Evolutionary conservation across 257 asterid genomes (phyloP).

Genomic region (Echium plantagineum): DNA sequence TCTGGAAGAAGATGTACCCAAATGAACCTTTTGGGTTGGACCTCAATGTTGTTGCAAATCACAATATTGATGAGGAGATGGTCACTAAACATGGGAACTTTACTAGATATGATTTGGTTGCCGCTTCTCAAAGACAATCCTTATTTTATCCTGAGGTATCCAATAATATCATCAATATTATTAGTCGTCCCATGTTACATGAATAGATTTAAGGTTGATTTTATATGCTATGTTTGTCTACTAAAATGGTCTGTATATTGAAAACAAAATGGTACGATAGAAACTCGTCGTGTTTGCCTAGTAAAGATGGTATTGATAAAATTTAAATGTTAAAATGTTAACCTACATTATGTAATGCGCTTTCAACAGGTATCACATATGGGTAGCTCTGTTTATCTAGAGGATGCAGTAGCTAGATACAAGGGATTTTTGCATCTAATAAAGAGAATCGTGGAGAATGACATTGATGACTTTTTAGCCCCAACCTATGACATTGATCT

Average conservation of each 20-base stretch:
- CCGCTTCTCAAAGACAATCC: too few relatives aligned
- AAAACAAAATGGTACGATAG: not conserved
- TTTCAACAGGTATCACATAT: conserved; percentile 67
- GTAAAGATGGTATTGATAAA: too few relatives aligned
- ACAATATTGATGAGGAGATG: conserved; percentile 9
- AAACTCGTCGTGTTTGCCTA: too few relatives aligned
- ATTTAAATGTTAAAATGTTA: too few relatives aligned
- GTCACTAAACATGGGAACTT: conserved; percentile 23
- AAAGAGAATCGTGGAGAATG: conserved; percentile 65
- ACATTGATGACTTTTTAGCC: conserved; percentile 67
- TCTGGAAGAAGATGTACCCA: conserved; percentile 55
- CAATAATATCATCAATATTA: too few relatives aligned
- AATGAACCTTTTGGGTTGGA: conserved; percentile 60
- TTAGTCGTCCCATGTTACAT: too few relatives aligned
- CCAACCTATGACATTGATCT: conserved; percentile 97
- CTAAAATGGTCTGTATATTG: too few relatives aligned
- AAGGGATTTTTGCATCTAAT: too few relatives aligned
- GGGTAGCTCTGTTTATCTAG: conserved; percentile 44
- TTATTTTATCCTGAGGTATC: too few relatives aligned
- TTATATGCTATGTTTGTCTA: conserved; percentile 86
- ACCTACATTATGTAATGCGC: too few relatives aligned
- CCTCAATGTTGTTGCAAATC: conserved; percentile 18
- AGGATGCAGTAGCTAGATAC: conserved; percentile 88
- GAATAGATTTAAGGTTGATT: conserved; percentile 70
- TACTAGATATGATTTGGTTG: conserved; percentile 68